Evolutionary conservation across 129 eudicot species (phyloP).

Genomic region (Tanacetum coccineum): DNA sequence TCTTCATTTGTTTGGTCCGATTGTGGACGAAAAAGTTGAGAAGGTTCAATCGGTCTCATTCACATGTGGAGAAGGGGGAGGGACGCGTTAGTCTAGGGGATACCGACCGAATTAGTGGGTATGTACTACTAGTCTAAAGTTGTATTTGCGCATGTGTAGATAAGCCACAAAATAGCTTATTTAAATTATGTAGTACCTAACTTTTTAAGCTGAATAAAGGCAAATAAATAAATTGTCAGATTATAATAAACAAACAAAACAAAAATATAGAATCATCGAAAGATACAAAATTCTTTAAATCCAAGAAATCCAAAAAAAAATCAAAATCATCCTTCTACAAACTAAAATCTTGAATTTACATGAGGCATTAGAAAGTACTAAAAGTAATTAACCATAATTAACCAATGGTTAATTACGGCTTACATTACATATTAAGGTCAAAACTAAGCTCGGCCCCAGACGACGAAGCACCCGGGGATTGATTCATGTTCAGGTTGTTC

Average conservation of each 20-base stretch:
- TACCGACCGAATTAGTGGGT: no score
- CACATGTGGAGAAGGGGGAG: no score
- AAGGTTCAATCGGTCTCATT: no score
- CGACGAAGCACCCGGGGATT: conserved; percentile 26
- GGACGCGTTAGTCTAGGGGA: no score
- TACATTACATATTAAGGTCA: conserved; percentile 43
- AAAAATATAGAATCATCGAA: neutral
- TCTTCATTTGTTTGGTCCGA: no score
- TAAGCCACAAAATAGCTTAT: neutral
- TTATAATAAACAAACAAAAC: neutral
- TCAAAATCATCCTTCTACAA: neutral
- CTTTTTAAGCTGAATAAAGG: neutral
- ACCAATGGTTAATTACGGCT: neutral
- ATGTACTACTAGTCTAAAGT: no score
- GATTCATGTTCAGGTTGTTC: conserved; percentile 15
- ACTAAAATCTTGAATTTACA: conserved; percentile 24
- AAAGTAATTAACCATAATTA: neutral
- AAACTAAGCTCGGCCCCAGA: conserved; percentile 27
- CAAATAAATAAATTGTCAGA: neutral
- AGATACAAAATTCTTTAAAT: neutral
- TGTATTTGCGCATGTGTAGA: neutral
- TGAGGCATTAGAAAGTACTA: neutral
- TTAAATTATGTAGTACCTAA: neutral
- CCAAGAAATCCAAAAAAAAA: neutral
- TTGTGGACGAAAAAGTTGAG: no score